phyloP scores from a whole-genome alignment of 371 early-diverging fungal species.

The Apophysomyces ossiformis region DNA sequence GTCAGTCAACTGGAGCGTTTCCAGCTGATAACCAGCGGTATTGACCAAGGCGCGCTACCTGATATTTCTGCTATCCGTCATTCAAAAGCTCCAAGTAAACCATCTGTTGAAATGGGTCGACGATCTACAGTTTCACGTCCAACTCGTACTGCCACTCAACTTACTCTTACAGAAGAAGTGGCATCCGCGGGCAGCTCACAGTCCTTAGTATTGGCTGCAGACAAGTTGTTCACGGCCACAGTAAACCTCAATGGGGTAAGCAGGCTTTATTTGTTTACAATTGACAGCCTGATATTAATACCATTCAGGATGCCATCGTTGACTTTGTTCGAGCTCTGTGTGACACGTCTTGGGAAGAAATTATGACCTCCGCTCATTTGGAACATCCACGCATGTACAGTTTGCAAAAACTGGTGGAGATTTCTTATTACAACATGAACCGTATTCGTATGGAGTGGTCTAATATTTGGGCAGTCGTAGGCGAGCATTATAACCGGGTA shows the following conservation, averaged over 20 bases:
- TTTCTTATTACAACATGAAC: constrained; percentile 96
- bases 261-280: too few relatives aligned
- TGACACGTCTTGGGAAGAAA: constrained; percentile 89
- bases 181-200: constrained; percentile 65
- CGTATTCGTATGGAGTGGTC: constrained; percentile 98
- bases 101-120: constrained; percentile 38
- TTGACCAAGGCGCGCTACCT: constrained; percentile 43
- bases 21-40: constrained; percentile 63
- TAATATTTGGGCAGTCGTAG: constrained; percentile 92
- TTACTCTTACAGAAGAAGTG: constrained; percentile 55
- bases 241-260: constrained; percentile 55
- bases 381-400: constrained; percentile 86
- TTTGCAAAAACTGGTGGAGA: constrained; percentile 91
- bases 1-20: constrained; percentile 86
- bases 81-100: constrained; percentile 9
- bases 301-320: constrained; percentile 69
- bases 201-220: constrained; percentile 76
- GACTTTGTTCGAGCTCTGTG: constrained; percentile 90
- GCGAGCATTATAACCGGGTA: constrained; percentile 86
- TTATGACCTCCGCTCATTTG: constrained; percentile 66
- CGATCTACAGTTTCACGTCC: constrained; percentile 33
- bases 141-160: constrained; percentile 37
- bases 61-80: constrained; percentile 34
- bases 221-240: constrained; percentile 78
- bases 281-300: too few relatives aligned